phyloP scores from a whole-genome alignment of 768 basidiomycete genomes.

The Pleurotus eryngii region DNA sequence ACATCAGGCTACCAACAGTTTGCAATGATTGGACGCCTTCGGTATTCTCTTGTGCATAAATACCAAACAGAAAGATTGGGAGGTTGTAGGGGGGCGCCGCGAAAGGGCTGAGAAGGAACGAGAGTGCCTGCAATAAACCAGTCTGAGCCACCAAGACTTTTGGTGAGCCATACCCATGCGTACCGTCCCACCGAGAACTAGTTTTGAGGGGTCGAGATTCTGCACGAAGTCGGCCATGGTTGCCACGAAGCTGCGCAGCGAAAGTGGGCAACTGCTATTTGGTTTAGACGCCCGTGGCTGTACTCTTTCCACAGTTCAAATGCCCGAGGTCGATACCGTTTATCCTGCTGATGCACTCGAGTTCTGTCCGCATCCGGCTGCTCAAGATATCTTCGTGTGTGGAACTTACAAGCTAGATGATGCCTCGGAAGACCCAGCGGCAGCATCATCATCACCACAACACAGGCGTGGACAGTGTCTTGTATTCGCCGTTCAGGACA shows the following conservation, averaged over 20 bases:
- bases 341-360: constrained; percentile 90
- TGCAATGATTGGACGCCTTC: constrained; percentile 66
- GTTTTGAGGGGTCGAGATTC: constrained; percentile 67
- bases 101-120: constrained; percentile 57
- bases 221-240: constrained; percentile 56
- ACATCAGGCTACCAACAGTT: constrained; percentile 36
- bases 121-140: constrained; percentile 44
- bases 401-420: constrained; percentile 86
- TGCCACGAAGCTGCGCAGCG: not conserved
- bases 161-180: constrained; percentile 14
- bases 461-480: constrained; percentile 70
- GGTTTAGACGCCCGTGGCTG: not conserved
- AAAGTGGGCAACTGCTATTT: too few relatives aligned
- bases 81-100: constrained; percentile 70
- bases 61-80: constrained; percentile 79
- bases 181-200: constrained; percentile 64
- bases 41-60: constrained; percentile 64
- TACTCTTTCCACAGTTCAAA: not conserved
- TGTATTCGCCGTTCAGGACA: constrained; percentile 46
- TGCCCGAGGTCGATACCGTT: constrained; percentile 51
- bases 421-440: constrained; percentile 5
- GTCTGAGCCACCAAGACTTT: not conserved
- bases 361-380: constrained; percentile 73
- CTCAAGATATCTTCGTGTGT: constrained; percentile 69
- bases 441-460: constrained; percentile 24